Percentiles rank a stretch among this genome's conserved stretches.
Evolutionary conservation across 2,329 filamentous ascomycete species (phyloP).

Genomic region (Fusarium anguioides): DNA sequence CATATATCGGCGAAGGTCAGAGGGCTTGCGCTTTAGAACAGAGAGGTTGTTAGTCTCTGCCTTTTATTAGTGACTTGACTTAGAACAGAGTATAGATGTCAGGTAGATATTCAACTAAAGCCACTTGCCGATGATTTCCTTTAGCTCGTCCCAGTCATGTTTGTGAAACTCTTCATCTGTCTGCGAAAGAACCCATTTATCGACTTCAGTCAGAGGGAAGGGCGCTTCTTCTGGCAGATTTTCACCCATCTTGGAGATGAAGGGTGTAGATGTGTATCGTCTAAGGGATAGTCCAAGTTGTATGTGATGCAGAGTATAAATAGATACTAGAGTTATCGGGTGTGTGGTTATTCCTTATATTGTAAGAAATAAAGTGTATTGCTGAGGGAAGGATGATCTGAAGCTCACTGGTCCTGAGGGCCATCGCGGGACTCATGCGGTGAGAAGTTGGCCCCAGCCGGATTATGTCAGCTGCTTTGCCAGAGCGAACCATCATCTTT

Average conservation of each 20-base stretch:
- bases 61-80: constrained; percentile 24
- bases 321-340: not conserved
- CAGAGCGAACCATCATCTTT: constrained; percentile 3
- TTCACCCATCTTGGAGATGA: constrained; percentile 54
- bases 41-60: constrained; percentile 71
- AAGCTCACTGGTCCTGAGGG: constrained; percentile 15
- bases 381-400: not conserved
- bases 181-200: constrained; percentile 68
- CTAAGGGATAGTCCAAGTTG: not conserved
- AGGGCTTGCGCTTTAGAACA: constrained; percentile 81
- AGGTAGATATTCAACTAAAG: constrained; percentile 1
- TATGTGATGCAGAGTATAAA: not conserved
- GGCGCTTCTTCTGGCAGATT: constrained; percentile 56
- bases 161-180: constrained; percentile 77
- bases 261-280: constrained; percentile 1
- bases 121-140: constrained; percentile 70
- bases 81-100: not conserved
- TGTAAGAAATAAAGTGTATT: not conserved
- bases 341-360: not conserved
- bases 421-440: constrained; percentile 15
- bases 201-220: constrained; percentile 69
- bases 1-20: constrained; percentile 82
- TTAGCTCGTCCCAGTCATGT: constrained; percentile 80
- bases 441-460: constrained; percentile 25
- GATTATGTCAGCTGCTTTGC: constrained; percentile 37